These are phyloP conservation scores for Parietaria judaica DNA, from an alignment of 306 rosid species.

Conservation along the genomic window DNA sequence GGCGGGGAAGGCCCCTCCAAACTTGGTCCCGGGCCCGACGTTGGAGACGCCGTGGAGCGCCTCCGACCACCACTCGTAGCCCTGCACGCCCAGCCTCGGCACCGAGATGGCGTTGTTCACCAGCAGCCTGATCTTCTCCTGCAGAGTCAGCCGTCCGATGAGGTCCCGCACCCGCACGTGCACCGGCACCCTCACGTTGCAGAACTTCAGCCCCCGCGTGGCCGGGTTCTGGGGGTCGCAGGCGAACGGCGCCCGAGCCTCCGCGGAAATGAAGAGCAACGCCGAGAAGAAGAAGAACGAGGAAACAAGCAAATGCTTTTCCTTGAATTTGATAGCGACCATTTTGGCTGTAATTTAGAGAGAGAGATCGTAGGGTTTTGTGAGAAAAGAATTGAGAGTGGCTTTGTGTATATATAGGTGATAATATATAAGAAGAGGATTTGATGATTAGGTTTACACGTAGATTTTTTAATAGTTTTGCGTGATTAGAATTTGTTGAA, in stretches of 20 bases:
- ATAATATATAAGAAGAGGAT: background rate
- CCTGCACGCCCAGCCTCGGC: constrained; percentile 68
- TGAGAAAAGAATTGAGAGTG: background rate
- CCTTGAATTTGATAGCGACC: background rate
- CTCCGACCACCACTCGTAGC: constrained; percentile 90
- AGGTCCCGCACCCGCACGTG: constrained; percentile 62
- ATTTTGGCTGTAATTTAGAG: constrained; percentile 10
- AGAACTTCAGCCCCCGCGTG: constrained; percentile 51
- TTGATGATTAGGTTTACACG: constrained; percentile 64
- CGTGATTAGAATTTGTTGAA: background rate
- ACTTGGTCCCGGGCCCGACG: constrained; percentile 82
- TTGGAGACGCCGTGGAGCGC: constrained; percentile 86
- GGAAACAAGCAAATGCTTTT: background rate
- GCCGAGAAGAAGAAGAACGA: background rate
- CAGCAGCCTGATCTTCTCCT: constrained; percentile 60
- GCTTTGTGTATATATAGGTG: constrained; percentile 4
- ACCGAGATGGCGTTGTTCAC: constrained; percentile 69
- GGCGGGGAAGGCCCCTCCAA: constrained; percentile 64
- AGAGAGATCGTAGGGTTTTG: background rate
- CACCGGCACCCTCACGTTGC: constrained; percentile 27
- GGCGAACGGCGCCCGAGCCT: constrained; percentile 56
- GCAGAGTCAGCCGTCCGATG: constrained; percentile 61
- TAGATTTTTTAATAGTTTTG: constrained; percentile 9
- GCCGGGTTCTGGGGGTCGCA: constrained; percentile 59
- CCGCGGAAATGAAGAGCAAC: background rate